phyloP scores from a whole-genome alignment of 1,139 yeast genomes.

The Saccharomyces hybrid region DNA sequence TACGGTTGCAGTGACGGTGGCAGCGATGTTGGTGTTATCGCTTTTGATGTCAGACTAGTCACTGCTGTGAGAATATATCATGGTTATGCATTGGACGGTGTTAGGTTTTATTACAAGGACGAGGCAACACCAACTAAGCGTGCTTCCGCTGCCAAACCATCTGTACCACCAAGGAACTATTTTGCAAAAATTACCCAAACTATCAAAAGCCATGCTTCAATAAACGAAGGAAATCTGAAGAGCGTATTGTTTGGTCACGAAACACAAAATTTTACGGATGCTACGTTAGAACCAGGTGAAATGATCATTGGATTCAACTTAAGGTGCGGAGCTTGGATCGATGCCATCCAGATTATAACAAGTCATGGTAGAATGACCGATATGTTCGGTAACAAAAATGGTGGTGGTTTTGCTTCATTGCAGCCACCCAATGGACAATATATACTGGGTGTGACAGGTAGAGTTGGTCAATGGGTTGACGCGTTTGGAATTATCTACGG shows the following conservation, averaged over 20 bases:
- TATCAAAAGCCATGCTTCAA: slow-evolving; percentile 14
- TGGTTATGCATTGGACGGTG: slow-evolving; percentile 77
- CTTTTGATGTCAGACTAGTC: slow-evolving; percentile 30
- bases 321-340: slow-evolving; percentile 83
- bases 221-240: slow-evolving; percentile 7
- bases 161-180: slow-evolving; percentile 44
- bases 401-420: slow-evolving; percentile 59
- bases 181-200: slow-evolving; percentile 27
- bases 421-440: slow-evolving; percentile 52
- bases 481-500: slow-evolving; percentile 51
- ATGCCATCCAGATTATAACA: slow-evolving; percentile 66
- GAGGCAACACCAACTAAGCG: slow-evolving; percentile 18
- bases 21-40: slow-evolving; percentile 25
- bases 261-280: slow-evolving; percentile 51
- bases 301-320: slow-evolving; percentile 50
- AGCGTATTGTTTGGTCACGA: slow-evolving; percentile 53
- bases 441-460: slow-evolving; percentile 64
- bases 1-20: slow-evolving; percentile 36
- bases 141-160: slow-evolving; percentile 31
- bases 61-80: slow-evolving; percentile 52
- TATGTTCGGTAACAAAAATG: slow-evolving; percentile 54
- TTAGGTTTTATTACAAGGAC: slow-evolving; percentile 34
- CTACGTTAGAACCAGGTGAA: slow-evolving; percentile 52
- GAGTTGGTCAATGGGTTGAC: slow-evolving; percentile 59
- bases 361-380: slow-evolving; percentile 47